Conservation (phyloP, 345 rosid genomes). For the Microcos paniculata region DNA sequence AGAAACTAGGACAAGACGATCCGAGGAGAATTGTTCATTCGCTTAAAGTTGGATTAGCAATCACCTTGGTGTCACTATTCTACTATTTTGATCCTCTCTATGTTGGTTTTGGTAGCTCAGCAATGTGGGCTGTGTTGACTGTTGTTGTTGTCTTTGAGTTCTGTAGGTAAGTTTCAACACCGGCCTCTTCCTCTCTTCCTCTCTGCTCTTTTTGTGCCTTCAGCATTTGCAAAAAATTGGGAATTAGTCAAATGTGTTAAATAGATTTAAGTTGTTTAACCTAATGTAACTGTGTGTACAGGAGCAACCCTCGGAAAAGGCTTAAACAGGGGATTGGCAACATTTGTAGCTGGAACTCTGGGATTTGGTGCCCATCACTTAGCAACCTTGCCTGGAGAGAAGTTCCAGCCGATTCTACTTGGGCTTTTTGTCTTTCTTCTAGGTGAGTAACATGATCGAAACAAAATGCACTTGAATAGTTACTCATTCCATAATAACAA, state of each 20-base stretch:
- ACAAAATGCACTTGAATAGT: not conserved
- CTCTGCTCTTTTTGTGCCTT: too few species aligned
- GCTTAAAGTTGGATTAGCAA: conserved; percentile 69
- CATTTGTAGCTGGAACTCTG: conserved; percentile 59
- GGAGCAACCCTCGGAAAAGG: conserved; percentile 72
- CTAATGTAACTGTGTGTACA: not conserved
- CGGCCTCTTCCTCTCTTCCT: not conserved
- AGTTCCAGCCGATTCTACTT: conserved; percentile 60
- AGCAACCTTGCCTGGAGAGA: conserved; percentile 52
- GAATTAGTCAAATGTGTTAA: not conserved
- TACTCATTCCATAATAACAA: not conserved
- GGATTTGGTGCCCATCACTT: conserved; percentile 72
- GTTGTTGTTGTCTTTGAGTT: conserved; percentile 83
- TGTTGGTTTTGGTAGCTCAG: conserved; percentile 56
- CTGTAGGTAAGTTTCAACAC: conserved; percentile 45
- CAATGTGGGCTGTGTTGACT: conserved; percentile 90
- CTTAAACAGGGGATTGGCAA: conserved; percentile 64
- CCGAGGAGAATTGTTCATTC: conserved; percentile 71
- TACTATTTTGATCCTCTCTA: conserved; percentile 67
- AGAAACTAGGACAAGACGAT: conserved; percentile 58
- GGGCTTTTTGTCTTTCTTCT: conserved; percentile 61
- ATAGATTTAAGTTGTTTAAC: not conserved
- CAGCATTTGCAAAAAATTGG: too few species aligned
- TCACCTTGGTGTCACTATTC: conserved; percentile 57
- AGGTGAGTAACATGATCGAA: conserved; percentile 29